These are phyloP conservation scores for Agaricales sp. DNA, from an alignment of 1,284 basidiomycete genomes.

Conservation along the genomic window DNA sequence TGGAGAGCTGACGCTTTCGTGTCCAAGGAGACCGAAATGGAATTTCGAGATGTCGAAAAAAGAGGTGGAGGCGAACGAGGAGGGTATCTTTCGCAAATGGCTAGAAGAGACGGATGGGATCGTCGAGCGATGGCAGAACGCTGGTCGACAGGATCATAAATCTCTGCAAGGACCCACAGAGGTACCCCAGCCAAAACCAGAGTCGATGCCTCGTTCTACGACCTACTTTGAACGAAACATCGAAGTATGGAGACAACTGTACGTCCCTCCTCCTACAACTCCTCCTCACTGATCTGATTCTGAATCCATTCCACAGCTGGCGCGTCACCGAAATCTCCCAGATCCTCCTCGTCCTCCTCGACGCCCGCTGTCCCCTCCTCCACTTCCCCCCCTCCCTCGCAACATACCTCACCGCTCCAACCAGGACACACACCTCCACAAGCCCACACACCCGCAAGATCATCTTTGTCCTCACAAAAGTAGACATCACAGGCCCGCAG, in stretches of 20 bases:
- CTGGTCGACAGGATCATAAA: conserved; percentile 12
- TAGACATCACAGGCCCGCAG: conserved; percentile 58
- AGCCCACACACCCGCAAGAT: conserved; percentile 46
- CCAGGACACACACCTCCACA: not conserved
- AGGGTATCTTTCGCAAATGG: conserved; percentile 72
- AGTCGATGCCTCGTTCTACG: conserved; percentile 46
- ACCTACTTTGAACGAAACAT: conserved; percentile 84
- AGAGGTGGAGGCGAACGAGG: conserved; percentile 82
- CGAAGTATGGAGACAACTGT: conserved; percentile 89
- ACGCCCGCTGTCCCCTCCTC: conserved; percentile 74
- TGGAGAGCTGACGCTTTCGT: conserved; percentile 24
- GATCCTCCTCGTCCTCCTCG: conserved; percentile 77
- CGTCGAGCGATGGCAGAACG: conserved; percentile 43
- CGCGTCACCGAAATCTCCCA: conserved; percentile 80
- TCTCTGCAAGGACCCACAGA: conserved; percentile 15
- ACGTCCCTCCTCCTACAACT: conserved; percentile 21
- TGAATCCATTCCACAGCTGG: conserved; percentile 68
- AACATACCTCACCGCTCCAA: conserved; percentile 28
- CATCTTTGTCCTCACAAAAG: conserved; percentile 79
- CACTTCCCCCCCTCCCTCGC: conserved; percentile 55
- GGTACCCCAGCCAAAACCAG: conserved; percentile 12
- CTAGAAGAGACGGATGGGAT: conserved; percentile 47
- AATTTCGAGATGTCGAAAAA: conserved; percentile 73
- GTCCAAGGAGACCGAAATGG: conserved; percentile 77
- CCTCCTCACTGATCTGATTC: not conserved